Percentiles rank a stretch among this genome's conserved stretches.
Conservation (phyloP, 2,329 filamentous ascomycete species). For the Fusarium nanum region DNA sequence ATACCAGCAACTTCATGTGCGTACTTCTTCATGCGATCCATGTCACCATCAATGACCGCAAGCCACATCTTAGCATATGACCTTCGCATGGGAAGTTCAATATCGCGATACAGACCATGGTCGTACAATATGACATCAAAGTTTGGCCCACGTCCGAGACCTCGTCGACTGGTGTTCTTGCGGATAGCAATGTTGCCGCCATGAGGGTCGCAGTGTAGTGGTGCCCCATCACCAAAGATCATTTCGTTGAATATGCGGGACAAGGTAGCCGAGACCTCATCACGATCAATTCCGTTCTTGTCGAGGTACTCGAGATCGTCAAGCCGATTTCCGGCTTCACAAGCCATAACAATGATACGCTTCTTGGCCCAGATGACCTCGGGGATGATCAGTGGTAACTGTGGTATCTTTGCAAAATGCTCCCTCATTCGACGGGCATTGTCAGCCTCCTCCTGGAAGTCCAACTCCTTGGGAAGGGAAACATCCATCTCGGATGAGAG, state of each 20-base stretch:
- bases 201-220: slow-evolving; percentile 96
- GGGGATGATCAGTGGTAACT: slow-evolving; percentile 87
- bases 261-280: slow-evolving; percentile 92
- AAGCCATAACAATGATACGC: slow-evolving; percentile 95
- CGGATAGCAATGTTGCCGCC: slow-evolving; percentile 95
- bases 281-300: slow-evolving; percentile 85
- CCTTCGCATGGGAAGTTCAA: slow-evolving; percentile 79
- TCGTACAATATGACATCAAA: slow-evolving; percentile 98
- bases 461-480: slow-evolving; percentile 89
- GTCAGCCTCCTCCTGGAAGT: slow-evolving; percentile 85
- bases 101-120: slow-evolving; percentile 95
- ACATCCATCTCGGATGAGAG: slow-evolving; percentile 91
- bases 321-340: slow-evolving; percentile 84
- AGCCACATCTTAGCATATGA: slow-evolving; percentile 98
- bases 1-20: slow-evolving; percentile 90
- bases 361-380: slow-evolving; percentile 89
- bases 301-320: slow-evolving; percentile 93
- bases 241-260: slow-evolving; percentile 98
- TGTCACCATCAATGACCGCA: slow-evolving; percentile 90
- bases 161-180: slow-evolving; percentile 71
- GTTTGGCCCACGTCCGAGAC: slow-evolving; percentile 69
- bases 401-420: slow-evolving; percentile 80
- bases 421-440: slow-evolving; percentile 84
- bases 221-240: slow-evolving; percentile 92
- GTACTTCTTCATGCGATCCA: slow-evolving; percentile 86